A percentile compares a stretch with the other conserved stretches of the same genome.
Evolutionary conservation across 169 alveolate genomes (phyloP).

Genomic region (Babesia divergens): DNA sequence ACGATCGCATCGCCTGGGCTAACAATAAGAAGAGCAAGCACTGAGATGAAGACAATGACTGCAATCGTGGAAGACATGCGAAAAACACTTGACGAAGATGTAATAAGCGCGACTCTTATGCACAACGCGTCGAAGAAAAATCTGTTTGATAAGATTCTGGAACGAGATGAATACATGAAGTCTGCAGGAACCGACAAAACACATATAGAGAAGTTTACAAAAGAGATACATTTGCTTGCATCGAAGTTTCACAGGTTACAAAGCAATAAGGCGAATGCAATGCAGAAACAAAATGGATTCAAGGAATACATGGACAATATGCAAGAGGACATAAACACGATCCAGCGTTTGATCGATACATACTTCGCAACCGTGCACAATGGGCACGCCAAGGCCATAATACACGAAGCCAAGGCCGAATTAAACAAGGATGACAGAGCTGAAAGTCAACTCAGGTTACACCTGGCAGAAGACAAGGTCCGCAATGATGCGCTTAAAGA

Average conservation of each 20-base stretch:
- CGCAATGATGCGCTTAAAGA: background rate
- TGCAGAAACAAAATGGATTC: constrained; percentile 23
- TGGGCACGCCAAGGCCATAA: constrained; percentile 17
- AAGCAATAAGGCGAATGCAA: constrained; percentile 8
- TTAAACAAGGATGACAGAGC: background rate
- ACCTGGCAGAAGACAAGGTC: constrained; percentile 3
- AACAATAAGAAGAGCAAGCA: background rate
- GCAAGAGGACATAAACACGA: constrained; percentile 30
- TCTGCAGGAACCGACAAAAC: background rate
- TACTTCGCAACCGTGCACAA: constrained; percentile 40
- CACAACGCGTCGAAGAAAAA: background rate
- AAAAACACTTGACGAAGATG: background rate
- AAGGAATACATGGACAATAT: constrained; percentile 29
- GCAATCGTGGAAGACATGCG: constrained; percentile 6
- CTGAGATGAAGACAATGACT: constrained; percentile 22
- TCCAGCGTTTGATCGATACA: constrained; percentile 18
- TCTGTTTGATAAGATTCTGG: constrained; percentile 9
- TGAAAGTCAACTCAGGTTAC: constrained; percentile 8
- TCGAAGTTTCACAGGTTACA: background rate
- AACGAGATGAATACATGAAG: constrained; percentile 10
- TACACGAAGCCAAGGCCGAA: constrained; percentile 2
- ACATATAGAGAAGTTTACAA: background rate
- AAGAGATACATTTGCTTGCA: background rate
- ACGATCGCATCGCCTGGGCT: constrained; percentile 15
- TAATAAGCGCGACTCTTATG: constrained; percentile 6